A percentile compares a stretch with the other conserved stretches of the same genome.
phyloP scores from a whole-genome alignment of 345 rosid genomes.

The Dovyalis caffra region DNA sequence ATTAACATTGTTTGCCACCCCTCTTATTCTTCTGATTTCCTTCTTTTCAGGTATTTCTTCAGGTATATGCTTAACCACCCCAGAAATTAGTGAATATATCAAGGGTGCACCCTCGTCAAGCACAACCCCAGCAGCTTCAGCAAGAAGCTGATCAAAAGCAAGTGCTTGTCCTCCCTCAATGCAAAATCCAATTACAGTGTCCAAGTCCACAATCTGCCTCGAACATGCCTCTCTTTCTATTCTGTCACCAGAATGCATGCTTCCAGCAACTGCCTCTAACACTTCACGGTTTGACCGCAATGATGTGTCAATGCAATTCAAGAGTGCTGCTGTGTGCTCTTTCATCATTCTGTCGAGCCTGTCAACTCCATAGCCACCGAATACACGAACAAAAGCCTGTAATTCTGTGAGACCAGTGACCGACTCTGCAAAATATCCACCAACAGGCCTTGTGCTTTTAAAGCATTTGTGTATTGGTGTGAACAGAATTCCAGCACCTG shows the following conservation, averaged over 20 bases:
- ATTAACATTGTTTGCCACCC: constrained; percentile 66
- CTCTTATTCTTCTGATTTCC: constrained; percentile 77
- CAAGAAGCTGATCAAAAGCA: constrained; percentile 88
- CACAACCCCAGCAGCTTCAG: constrained; percentile 88
- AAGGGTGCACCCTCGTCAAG: constrained; percentile 87
- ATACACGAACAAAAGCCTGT: constrained; percentile 80
- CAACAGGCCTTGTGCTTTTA: constrained; percentile 97
- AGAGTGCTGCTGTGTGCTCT: constrained; percentile 89
- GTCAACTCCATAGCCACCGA: constrained; percentile 96
- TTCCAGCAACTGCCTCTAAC: constrained; percentile 79
- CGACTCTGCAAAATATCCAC: constrained; percentile 99
- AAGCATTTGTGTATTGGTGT: constrained; percentile 89
- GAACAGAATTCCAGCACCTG: constrained; percentile 93
- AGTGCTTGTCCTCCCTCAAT: constrained; percentile 96
- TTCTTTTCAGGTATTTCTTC: constrained; percentile 83
- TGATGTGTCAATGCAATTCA: constrained; percentile 93
- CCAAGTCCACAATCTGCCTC: constrained; percentile 92
- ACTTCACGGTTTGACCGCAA: constrained; percentile 82
- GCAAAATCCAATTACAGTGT: constrained; percentile 89
- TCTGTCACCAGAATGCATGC: constrained; percentile 96
- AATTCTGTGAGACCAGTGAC: constrained; percentile 86
- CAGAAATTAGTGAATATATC: constrained; percentile 73
- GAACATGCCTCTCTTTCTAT: constrained; percentile 71
- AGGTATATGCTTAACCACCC: constrained; percentile 76
- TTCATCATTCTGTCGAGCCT: constrained; percentile 90